Evolutionary conservation across 768 basidiomycete genomes (phyloP), one percentile per base, ranked within the genome.

Genomic region (Paxillus rubicundulus): DNA sequence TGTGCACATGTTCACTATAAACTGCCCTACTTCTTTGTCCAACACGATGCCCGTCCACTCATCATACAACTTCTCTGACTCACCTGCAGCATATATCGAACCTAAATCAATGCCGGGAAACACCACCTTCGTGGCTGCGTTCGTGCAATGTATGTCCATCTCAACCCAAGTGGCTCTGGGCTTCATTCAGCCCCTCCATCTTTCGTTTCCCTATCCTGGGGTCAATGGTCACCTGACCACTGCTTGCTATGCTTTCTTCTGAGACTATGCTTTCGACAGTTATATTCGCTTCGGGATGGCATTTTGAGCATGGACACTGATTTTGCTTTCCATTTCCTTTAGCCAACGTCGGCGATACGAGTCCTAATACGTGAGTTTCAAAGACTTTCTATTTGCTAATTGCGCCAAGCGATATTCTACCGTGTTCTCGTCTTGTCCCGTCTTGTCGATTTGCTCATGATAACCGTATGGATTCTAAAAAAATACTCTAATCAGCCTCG

Each of bases 341-440:
- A 88, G 86, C 87, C n/a, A 89, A 89, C 55, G 87, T 90, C 39
- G 87, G 89, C 3, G 87, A 89, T 61, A 87, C 85, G 27, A 87
- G 78, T 55, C 88, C 88, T 12, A 90, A 92, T 64, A 89, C 85
- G 85, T 88, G 52, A 63, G 85, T 74, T 43, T 44, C 20, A 9
- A 33, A 4, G 33, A 8, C 2, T n/a, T 33, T 27, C n/a, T 5
- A 5, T 16, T 14, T 14, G 4, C 14, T 17, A 14, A 5, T 39
- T 2, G 17, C 28, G 17, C 27, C 18, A 14, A 37, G 45, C 16
- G 14, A 41, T 18, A 20, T n/a, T 30, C 7, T 30, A 30, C 30
- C 30, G 10, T 30, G 30, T 7, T 30, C 9, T 30, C 30, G 10
- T 10, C 30, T 6, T 6, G 24, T 21, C 21, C 21, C 28, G 5